Evolutionary conservation across 257 asterid genomes (phyloP).

Genomic region (Przewalskia tangutica): DNA sequence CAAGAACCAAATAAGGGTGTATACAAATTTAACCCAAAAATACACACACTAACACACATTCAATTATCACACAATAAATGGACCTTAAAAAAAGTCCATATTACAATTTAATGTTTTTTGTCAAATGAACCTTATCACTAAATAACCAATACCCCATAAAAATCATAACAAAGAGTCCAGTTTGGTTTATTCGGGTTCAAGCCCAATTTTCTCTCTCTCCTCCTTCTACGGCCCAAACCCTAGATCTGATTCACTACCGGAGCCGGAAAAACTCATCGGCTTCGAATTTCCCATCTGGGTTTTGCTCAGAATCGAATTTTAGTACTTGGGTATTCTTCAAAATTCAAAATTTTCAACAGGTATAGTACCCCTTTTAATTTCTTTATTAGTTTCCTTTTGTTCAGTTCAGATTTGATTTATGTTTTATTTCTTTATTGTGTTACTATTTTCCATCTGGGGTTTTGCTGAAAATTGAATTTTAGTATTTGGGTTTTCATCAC

Average conservation of each 20-base stretch:
- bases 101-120: slow-evolving; percentile 23
- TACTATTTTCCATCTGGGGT: neutral
- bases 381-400: no score
- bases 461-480: no score
- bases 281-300: slow-evolving; percentile 1
- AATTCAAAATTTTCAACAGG: neutral
- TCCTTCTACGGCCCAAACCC: slow-evolving; percentile 38
- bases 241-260: slow-evolving; percentile 38
- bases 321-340: neutral
- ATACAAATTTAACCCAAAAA: neutral
- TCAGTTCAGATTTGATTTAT: neutral
- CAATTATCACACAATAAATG: slow-evolving; percentile 25
- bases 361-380: neutral
- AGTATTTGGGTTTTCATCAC: neutral
- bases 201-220: slow-evolving; percentile 54
- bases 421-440: no score
- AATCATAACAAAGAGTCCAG: slow-evolving; percentile 40
- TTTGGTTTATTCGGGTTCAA: slow-evolving; percentile 29
- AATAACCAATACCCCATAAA: slow-evolving; percentile 23
- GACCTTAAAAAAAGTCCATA: slow-evolving; percentile 71
- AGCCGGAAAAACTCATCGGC: slow-evolving; percentile 18
- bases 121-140: slow-evolving; percentile 31
- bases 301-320: neutral
- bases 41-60: slow-evolving; percentile 26
- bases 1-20: neutral